Evolutionary conservation across 2,329 filamentous ascomycete species (phyloP), one percentile per base, ranked within the genome.

Genomic region (Dothideomycetes sp.): DNA sequence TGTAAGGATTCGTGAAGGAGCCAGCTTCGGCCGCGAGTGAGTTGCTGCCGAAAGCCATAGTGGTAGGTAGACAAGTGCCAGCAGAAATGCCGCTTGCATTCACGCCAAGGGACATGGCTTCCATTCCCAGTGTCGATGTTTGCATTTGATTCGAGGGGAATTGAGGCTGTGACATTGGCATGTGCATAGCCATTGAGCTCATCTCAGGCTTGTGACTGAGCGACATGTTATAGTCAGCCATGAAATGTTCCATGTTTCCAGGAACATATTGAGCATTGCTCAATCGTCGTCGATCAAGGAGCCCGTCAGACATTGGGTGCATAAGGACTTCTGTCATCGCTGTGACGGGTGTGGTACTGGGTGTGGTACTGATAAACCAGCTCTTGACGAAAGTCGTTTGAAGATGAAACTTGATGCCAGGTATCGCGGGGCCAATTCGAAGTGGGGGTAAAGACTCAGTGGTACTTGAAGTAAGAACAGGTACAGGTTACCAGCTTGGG

Each of bases 41-140:
- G 36, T n/a, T 32, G 36, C 19, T 10, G 9, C 17, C 14, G n/a
- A 31, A 43, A 17, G 41, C 15, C 36, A 38, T 43, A 19, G 36
- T 15, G 19, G 31, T 36, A 8, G 41, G 5, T 36, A 43, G 33
- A 32, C 27, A 18, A 19, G 41, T 32, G n/a, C n/a, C 11, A 29
- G 29, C 31, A 31, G 31, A 15, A 34, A 38, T 12, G 36, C 31
- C n/a, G 19, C 39, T 38, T 8, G 37, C 39, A 19, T 34, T 31
- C 15, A 38, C 32, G 12, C 12, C 22, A 27, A 27, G 22, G 12
- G 22, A 27, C 32, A 38, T 37, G 9, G 32, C 36, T 12, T 43
- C 41, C 36, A 38, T 38, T 5, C 11, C 33, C 5, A 18, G 33
- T 5, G n/a, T 10, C 9, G 33, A 12, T 35, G 14, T 5, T 9